phyloP scores from a whole-genome alignment of 1,284 basidiomycete species.

The Moesziomyces globuligerus region DNA sequence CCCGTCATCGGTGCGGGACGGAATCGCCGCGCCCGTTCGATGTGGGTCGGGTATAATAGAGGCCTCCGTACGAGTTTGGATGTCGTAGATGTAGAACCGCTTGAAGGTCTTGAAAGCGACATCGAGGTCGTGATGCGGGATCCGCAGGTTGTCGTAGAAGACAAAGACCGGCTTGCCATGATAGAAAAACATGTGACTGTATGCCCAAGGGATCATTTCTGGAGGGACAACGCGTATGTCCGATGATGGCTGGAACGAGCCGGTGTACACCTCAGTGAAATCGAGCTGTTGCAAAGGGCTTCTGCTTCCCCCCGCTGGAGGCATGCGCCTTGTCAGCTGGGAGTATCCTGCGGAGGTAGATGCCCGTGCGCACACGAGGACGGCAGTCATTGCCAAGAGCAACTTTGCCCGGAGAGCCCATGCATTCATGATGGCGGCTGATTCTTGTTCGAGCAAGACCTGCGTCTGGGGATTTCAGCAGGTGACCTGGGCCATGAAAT shows the following conservation, averaged over 20 bases:
- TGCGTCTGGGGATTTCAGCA: too few relatives aligned
- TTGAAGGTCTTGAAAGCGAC: neutral
- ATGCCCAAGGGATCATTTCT: neutral
- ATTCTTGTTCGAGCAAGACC: too few relatives aligned
- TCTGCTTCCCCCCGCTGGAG: neutral
- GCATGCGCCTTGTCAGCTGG: neutral
- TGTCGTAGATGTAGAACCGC: neutral
- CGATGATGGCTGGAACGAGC: neutral
- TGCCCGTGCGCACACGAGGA: neutral
- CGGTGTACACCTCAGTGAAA: neutral
- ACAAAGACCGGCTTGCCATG: neutral
- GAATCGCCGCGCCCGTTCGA: neutral
- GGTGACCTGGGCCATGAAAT: too few relatives aligned
- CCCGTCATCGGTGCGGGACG: neutral
- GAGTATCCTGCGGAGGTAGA: too few relatives aligned
- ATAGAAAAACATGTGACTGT: neutral
- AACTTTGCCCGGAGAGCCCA: neutral
- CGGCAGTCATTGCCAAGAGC: neutral
- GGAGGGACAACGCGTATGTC: neutral
- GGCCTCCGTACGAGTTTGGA: neutral
- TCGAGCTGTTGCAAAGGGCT: neutral
- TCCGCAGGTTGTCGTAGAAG: neutral
- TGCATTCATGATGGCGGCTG: neutral
- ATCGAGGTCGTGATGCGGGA: neutral
- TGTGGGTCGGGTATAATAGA: neutral